A percentile compares a stretch with the other conserved stretches of the same genome.
Conservation (phyloP, 179 eudicot species). For the Heliamphora pulchella region DNA sequence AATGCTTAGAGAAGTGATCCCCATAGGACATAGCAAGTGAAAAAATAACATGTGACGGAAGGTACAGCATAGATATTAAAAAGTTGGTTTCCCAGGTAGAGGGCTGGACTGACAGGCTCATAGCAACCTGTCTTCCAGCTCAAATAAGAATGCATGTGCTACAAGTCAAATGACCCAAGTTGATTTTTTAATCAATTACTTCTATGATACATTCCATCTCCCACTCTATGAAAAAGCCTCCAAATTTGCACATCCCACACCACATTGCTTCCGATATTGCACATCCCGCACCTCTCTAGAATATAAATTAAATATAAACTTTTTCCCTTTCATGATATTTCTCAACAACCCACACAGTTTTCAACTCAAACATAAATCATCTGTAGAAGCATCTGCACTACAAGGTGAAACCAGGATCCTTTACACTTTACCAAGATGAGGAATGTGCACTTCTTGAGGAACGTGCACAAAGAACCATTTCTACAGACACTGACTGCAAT, state of each 20-base stretch:
- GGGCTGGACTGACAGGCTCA: no score
- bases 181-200: no score
- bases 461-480: no score
- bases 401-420: no score
- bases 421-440: no score
- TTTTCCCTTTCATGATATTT: neutral
- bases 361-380: constrained; percentile 7
- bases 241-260: neutral
- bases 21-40: neutral
- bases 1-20: neutral
- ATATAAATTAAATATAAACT: neutral
- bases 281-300: neutral
- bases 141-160: no score
- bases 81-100: neutral
- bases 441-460: no score
- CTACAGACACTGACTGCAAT: no score
- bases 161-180: no score
- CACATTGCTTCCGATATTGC: neutral
- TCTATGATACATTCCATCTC: no score
- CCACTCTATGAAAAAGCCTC: neutral
- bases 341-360: neutral
- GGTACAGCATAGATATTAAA: neutral
- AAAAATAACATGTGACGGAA: neutral
- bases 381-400: neutral
- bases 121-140: no score